Base-by-base conservation (phyloP, 2,329 filamentous ascomycete genomes). In the Neopestalotiopsis clavispora region DNA sequence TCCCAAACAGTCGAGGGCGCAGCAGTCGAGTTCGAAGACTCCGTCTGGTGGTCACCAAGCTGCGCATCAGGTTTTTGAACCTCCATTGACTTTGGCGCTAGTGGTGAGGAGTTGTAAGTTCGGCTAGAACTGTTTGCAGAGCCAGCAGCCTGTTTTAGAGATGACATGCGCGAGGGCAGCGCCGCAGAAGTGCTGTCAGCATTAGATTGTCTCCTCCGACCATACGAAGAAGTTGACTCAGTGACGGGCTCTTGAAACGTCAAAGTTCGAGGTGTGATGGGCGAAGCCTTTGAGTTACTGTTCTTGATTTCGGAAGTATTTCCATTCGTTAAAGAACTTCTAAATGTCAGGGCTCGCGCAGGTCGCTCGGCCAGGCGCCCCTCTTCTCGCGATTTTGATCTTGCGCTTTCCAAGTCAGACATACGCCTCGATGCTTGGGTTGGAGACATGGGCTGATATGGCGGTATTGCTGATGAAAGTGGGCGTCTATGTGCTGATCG, bases 1-100 rank as follows among this genome's bases (percentile, higher is more conserved):
- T 98, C 96, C 96, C 96, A 99, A 2, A 99, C 94, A 0, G 94
- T 98, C 1, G 94, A 97, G 13, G 95, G 94, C 1, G 94, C 94
- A 1, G 92, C 94, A 0, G 94, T 96, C 0, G 96, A 98, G 42
- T 92, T 87, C 0, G 92, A 95, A 0, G 96, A 98, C 75, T 96
- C 94, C 0, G 94, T 94, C 9, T 78, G 77, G 23, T 77, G 75
- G 59, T 86, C 85, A 9, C 76, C 80, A 38, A 73, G 71, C 9
- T 80, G 79, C 0, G 74, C 34, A 17, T 78, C 84, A 69, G 75
- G 80, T 69, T 73, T 80, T 65, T 75, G 78, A 6, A 74, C 52
- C 40, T 86, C 84, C 32, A 76, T 72, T 17, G 81, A 73, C 61
- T 84, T 83, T 7, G 84, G 84, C 10, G 86, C 87, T 64, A 91